Conservation (phyloP, 768 basidiomycete genomes). For the Suillus paluster region DNA sequence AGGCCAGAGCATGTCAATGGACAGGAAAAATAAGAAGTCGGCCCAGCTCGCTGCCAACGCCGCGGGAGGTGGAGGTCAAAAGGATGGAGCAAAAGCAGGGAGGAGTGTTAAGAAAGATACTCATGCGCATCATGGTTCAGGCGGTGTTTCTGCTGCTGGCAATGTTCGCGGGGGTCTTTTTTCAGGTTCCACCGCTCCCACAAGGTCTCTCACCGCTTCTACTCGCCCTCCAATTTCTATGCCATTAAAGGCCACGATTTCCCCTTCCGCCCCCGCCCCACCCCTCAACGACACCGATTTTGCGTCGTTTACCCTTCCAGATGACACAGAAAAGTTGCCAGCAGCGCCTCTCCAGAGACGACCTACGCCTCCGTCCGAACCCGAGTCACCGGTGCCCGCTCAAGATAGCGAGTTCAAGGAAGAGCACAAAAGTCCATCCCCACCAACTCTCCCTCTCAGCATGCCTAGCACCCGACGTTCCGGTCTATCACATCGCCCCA, state of each 20-base stretch:
- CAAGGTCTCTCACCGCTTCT: constrained; percentile 48
- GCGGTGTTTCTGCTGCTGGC: constrained; percentile 12
- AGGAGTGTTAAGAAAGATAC: constrained; percentile 42
- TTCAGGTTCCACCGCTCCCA: constrained; percentile 72
- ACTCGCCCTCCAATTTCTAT: constrained; percentile 67
- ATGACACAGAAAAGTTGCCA: constrained; percentile 56
- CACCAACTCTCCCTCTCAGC: constrained; percentile 58
- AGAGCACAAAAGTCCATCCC: constrained; percentile 40
- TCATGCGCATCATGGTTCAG: constrained; percentile 26
- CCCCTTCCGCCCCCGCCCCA: constrained; percentile 80
- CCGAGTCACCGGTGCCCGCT: constrained; percentile 12
- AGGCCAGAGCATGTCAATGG: constrained; percentile 94
- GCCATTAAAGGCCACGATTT: constrained; percentile 72
- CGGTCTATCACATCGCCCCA: constrained; percentile 39
- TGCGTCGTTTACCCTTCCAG: constrained; percentile 66
- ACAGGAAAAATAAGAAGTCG: constrained; percentile 95
- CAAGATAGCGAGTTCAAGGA: constrained; percentile 20
- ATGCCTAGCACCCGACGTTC: constrained; percentile 50
- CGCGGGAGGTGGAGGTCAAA: constrained; percentile 31
- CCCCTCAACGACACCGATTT: constrained; percentile 79
- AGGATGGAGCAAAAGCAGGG: constrained; percentile 40
- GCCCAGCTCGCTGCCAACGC: constrained; percentile 69
- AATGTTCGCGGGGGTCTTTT: constrained; percentile 31
- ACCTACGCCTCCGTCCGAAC: constrained; percentile 1
- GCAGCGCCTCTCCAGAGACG: constrained; percentile 44